Percentiles rank a stretch among this genome's conserved stretches.
phyloP scores from a whole-genome alignment of 2,329 filamentous ascomycete genomes.

The Diaporthe sp. region DNA sequence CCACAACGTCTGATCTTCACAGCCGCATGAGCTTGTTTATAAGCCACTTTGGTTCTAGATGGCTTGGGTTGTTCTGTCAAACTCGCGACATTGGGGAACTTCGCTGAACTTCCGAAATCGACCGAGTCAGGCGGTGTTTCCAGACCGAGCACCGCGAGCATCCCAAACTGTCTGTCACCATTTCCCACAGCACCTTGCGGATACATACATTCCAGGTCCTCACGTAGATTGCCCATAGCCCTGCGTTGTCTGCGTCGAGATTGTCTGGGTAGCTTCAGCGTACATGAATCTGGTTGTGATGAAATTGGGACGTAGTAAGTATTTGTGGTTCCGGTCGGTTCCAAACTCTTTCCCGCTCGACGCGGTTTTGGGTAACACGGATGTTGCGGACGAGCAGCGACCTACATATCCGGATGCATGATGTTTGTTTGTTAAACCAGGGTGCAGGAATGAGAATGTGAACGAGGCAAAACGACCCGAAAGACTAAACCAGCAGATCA shows the following conservation, averaged over 20 bases:
- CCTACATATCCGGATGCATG: too few relatives aligned
- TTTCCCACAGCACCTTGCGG: background rate
- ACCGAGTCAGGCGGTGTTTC: background rate
- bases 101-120: conserved; percentile 8
- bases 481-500: background rate
- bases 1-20: background rate
- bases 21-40: conserved; percentile 16
- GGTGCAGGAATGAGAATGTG: background rate
- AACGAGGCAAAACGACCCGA: background rate
- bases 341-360: background rate
- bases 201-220: background rate
- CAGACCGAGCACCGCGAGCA: background rate
- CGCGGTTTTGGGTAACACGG: background rate
- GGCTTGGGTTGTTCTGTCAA: background rate
- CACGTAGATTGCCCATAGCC: background rate
- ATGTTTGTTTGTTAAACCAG: background rate
- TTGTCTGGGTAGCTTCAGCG: background rate
- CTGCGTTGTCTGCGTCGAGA: background rate
- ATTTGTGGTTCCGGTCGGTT: background rate
- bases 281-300: background rate
- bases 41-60: background rate
- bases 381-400: background rate
- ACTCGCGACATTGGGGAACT: background rate
- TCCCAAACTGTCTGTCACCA: background rate
- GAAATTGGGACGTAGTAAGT: background rate